phyloP scores from a whole-genome alignment of 495 filamentous ascomycete species.

The Tuber brumale region DNA sequence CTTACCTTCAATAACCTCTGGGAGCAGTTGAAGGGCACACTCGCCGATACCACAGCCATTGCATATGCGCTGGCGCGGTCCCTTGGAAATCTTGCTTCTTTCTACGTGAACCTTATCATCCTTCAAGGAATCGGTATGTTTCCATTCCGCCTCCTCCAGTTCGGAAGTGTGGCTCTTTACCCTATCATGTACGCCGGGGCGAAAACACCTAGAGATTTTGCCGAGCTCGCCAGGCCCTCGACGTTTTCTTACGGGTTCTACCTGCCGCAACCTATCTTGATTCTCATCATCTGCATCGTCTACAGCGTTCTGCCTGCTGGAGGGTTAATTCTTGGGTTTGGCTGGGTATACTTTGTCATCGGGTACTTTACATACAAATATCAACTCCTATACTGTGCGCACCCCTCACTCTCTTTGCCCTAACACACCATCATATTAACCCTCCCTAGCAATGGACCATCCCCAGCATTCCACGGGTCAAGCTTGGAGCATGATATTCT shows the following conservation, averaged over 20 bases:
- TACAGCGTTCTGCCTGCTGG: conserved; percentile 85
- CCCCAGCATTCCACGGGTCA: conserved; percentile 88
- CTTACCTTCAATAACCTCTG: conserved; percentile 58
- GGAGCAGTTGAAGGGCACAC: conserved; percentile 60
- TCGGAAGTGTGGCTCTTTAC: conserved; percentile 79
- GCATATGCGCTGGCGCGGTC: conserved; percentile 68
- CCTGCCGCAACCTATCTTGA: conserved; percentile 81
- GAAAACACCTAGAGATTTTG: conserved; percentile 85
- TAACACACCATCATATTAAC: not conserved
- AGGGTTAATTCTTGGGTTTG: conserved; percentile 73
- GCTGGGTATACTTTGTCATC: conserved; percentile 77
- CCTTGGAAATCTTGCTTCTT: conserved; percentile 63
- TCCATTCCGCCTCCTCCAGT: conserved; percentile 83
- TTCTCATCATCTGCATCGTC: conserved; percentile 89
- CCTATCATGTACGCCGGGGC: conserved; percentile 71
- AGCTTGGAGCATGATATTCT: conserved; percentile 93
- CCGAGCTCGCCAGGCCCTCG: conserved; percentile 73
- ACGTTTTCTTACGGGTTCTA: conserved; percentile 94
- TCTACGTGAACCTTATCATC: conserved; percentile 93
- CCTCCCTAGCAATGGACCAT: conserved; percentile 73
- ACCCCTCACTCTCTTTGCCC: not conserved
- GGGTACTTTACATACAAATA: conserved; percentile 97
- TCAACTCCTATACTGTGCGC: conserved; percentile 67
- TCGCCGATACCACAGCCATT: conserved; percentile 71
- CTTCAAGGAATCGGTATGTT: conserved; percentile 88